Evolutionary conservation across 2,329 filamentous ascomycete species (phyloP), one percentile per base, ranked within the genome.

Genomic region (Cytospora schulzeri): DNA sequence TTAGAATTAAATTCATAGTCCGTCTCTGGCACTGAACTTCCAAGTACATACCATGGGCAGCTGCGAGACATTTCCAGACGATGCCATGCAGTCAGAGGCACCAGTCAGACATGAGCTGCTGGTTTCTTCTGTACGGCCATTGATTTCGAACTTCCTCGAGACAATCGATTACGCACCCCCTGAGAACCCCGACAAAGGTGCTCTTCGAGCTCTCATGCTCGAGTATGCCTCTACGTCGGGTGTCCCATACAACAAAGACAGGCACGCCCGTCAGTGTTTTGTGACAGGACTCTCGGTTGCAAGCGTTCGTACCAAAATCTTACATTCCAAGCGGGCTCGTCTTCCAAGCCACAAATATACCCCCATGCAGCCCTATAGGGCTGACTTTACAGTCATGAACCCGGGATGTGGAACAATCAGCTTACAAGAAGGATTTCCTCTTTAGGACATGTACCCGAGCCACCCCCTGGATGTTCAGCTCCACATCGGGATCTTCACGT

Each of bases 401-500:
- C 45, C 26, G 9, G 56, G n/a, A 19, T 11, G 5, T 24, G 59
- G 60, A 56, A 38, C 38, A 26, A 45, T 62, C 52, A 62, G 60
- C 60, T 62, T n/a, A 62, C 52, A n/a, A 22, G 7, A n/a, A 22
- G 33, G 26, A 12, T 24, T 24, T 38, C 55, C 52, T 31, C 33
- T 24, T 12, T 45, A 68, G 67, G 61, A 68, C 22, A 69, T 68
- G 66, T 69, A 68, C 19, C 67, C 67, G 1, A 53, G 63, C 28
- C 66, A 69, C 12, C 66, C 66, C 7, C 57, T 70, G 4, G 69
- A 74, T 19, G 66, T 73, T 19, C 71, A 72, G 50, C 62, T 76
- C 29, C 73, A 75, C 63, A 67, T 73, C 14, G 72, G 73, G 19
- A 71, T 76, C 41, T 72, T 72, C 56, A 74, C 74, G 29, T 73